These are phyloP conservation scores for Cladosporium sp. DNA, from an alignment of 2,329 filamentous ascomycete genomes.

Conservation along the genomic window DNA sequence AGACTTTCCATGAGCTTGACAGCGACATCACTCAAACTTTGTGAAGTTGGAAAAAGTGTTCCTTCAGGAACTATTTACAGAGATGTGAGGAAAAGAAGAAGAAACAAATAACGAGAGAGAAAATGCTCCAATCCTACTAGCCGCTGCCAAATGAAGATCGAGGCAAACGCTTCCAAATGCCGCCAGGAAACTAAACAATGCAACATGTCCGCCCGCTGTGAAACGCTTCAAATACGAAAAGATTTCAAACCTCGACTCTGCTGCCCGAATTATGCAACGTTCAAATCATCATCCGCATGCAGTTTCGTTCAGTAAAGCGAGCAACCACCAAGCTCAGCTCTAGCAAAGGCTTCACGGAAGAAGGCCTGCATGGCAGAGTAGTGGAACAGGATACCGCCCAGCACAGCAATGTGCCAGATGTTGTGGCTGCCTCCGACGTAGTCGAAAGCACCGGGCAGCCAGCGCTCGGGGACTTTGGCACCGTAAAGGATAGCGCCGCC, in stretches of 20 bases:
- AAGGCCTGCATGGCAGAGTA: conserved; percentile 96
- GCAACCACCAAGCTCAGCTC: conserved; percentile 35
- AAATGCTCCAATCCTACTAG: background rate
- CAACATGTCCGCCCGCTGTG: background rate
- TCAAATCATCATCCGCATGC: background rate
- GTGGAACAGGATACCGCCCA: conserved; percentile 96
- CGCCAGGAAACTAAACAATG: background rate
- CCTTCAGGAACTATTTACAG: background rate
- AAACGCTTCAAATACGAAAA: background rate
- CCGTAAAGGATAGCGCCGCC: conserved; percentile 84
- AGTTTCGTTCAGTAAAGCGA: conserved; percentile 32
- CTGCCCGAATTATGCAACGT: background rate
- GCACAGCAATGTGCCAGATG: conserved; percentile 92
- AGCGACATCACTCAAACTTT: background rate
- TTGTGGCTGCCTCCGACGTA: conserved; percentile 96
- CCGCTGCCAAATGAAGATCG: background rate
- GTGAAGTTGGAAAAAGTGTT: background rate
- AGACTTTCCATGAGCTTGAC: background rate
- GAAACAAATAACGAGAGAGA: background rate
- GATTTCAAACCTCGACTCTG: background rate
- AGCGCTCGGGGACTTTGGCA: conserved; percentile 88
- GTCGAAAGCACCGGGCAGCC: conserved; percentile 90
- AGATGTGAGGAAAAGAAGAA: background rate
- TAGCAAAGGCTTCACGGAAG: conserved; percentile 62
- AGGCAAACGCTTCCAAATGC: background rate